Conservation (phyloP, 192 early-diverging fungal species). For the Gryganskiella cystojenkinii region DNA sequence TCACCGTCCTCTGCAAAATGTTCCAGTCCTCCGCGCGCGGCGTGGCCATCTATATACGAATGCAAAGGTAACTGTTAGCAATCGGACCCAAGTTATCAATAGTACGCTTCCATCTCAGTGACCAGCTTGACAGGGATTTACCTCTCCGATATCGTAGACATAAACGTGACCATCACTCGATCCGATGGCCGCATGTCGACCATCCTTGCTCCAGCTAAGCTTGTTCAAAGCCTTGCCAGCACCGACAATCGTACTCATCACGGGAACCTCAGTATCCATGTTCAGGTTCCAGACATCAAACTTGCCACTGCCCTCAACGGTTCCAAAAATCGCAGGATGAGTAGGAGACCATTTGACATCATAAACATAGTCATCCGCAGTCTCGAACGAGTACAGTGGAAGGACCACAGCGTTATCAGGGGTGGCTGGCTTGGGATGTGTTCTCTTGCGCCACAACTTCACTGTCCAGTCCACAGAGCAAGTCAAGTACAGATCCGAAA, state of each 20-base stretch:
- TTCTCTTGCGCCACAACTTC: slow-evolving; percentile 90
- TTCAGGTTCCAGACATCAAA: slow-evolving; percentile 97
- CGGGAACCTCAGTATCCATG: slow-evolving; percentile 80
- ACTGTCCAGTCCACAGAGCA: slow-evolving; percentile 97
- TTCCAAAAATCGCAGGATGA: slow-evolving; percentile 95
- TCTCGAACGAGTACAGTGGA: slow-evolving; percentile 89
- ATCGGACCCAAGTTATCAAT: too few relatives aligned
- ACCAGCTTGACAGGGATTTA: slow-evolving; percentile 33
- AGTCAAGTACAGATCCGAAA: slow-evolving; percentile 93
- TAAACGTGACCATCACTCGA: slow-evolving; percentile 86
- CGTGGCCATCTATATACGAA: slow-evolving; percentile 55
- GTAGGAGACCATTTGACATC: slow-evolving; percentile 98
- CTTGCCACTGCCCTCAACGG: slow-evolving; percentile 89
- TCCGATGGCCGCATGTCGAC: slow-evolving; percentile 82
- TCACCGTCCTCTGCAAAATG: slow-evolving; percentile 61
- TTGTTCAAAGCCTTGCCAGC: slow-evolving; percentile 88
- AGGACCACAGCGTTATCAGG: slow-evolving; percentile 63
- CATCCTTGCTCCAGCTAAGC: slow-evolving; percentile 93
- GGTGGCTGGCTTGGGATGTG: slow-evolving; percentile 62
- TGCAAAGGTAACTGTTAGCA: slow-evolving; percentile 1
- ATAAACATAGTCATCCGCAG: slow-evolving; percentile 95
- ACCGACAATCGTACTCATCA: slow-evolving; percentile 67
- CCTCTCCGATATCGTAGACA: slow-evolving; percentile 95
- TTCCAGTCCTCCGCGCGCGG: slow-evolving; percentile 64
- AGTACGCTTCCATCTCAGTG: background rate